phyloP scores from a whole-genome alignment of 2,329 filamentous ascomycete genomes.

The Exophiala sp. region DNA sequence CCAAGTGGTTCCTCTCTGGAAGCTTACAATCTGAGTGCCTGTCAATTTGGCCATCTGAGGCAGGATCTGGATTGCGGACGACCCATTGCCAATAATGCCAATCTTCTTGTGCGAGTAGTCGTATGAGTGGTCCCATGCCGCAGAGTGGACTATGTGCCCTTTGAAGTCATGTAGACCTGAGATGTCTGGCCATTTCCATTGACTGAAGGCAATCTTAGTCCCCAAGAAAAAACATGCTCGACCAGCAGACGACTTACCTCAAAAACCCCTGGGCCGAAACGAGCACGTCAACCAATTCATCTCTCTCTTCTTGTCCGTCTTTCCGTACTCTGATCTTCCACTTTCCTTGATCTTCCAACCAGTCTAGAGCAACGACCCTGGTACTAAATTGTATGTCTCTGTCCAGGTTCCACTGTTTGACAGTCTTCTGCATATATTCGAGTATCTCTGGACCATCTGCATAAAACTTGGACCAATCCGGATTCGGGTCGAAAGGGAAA shows the following conservation, averaged over 20 bases:
- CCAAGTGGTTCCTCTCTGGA: slow-evolving; percentile 35
- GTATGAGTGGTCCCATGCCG: slow-evolving; percentile 29
- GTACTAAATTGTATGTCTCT: slow-evolving; percentile 39
- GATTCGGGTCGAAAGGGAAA: slow-evolving; percentile 40
- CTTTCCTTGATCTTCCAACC: slow-evolving; percentile 36
- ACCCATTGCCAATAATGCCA: slow-evolving; percentile 33
- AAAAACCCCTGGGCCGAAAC: slow-evolving; percentile 34
- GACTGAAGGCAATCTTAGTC: slow-evolving; percentile 1
- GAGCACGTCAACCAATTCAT: slow-evolving; percentile 36
- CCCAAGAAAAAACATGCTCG: not conserved
- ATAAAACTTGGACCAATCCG: slow-evolving; percentile 43
- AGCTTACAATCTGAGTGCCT: slow-evolving; percentile 31
- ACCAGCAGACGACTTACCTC: slow-evolving; percentile 16
- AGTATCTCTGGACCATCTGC: slow-evolving; percentile 41
- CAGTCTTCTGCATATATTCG: slow-evolving; percentile 40
- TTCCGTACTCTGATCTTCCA: slow-evolving; percentile 37
- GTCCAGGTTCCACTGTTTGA: slow-evolving; percentile 41
- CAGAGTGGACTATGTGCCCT: slow-evolving; percentile 30
- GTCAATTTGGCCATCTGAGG: slow-evolving; percentile 27
- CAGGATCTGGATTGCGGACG: slow-evolving; percentile 40
- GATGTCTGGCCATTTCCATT: slow-evolving; percentile 34
- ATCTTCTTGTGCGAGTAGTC: slow-evolving; percentile 30
- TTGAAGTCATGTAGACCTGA: slow-evolving; percentile 29
- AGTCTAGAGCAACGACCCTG: slow-evolving; percentile 37
- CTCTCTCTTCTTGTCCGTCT: slow-evolving; percentile 27